Conservation (phyloP, 2,329 filamentous ascomycete species). For the Dactylellina leptospora region DNA sequence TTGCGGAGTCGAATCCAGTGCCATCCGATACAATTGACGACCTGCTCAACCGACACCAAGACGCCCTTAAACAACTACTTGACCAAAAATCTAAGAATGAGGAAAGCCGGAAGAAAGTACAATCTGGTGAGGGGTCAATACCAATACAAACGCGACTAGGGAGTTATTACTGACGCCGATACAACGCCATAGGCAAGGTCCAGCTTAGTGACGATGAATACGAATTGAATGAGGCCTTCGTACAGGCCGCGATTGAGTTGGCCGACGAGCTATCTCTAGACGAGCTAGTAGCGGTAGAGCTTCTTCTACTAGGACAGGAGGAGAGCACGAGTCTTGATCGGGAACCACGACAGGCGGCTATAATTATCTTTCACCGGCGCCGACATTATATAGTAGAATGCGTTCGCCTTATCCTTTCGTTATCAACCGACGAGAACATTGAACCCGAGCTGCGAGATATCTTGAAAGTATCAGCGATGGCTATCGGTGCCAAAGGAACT, state of each 20-base stretch:
- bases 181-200: constrained; percentile 72
- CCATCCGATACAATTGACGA: constrained; percentile 38
- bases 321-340: constrained; percentile 75
- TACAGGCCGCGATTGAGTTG: constrained; percentile 80
- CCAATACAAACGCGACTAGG: background rate
- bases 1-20: constrained; percentile 71
- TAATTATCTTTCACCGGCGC: constrained; percentile 88
- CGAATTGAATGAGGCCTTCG: constrained; percentile 83
- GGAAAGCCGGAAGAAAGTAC: constrained; percentile 75
- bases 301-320: constrained; percentile 77
- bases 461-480: constrained; percentile 68
- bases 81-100: constrained; percentile 69
- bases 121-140: constrained; percentile 67
- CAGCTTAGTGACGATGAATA: constrained; percentile 77
- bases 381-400: constrained; percentile 84
- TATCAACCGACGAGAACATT: constrained; percentile 68
- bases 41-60: constrained; percentile 39
- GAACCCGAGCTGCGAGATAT: constrained; percentile 66
- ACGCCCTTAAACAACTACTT: constrained; percentile 38
- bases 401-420: constrained; percentile 78
- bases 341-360: constrained; percentile 76
- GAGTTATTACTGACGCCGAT: constrained; percentile 9
- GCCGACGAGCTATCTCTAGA: constrained; percentile 90
- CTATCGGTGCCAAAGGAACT: constrained; percentile 64
- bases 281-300: constrained; percentile 81